Base-by-base conservation (phyloP, 805 yeast species). In the Starmerella scarabaei region DNA sequence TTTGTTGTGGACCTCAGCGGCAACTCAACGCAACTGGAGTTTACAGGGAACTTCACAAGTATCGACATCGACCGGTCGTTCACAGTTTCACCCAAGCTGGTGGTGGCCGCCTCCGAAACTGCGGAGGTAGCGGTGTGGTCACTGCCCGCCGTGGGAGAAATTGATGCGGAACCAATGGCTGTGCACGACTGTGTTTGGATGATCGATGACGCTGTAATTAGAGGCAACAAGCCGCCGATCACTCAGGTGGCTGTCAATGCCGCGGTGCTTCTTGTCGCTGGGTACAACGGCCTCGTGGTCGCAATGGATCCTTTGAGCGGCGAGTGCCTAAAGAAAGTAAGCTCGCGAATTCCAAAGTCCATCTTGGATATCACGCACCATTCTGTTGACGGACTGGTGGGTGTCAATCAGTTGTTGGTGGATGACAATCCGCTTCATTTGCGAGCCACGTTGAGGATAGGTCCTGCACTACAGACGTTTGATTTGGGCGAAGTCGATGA, bases 221-320 rank as follows among this genome's bases (percentile, higher is more conserved):
- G 26, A 7, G 26, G 26, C 15, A 35, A 28, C 5, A 37, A 40
- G 32, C 55, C 55, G 11, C 44, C 47, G 19, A 43, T 54, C 20
- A 49, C 57, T 2, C 46, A 51, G 9, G 34, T 57, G n/a, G 54
- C 60, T 2, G 20, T 55, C 30, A 57, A 57, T 37, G 43, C 60
- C 1, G 53, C 47, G 17, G 57, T 57, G 3, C 36, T 57, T 11
- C 47, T 56, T 9, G 43, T 51, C 11, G 54, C 54, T 2, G 54
- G 58, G 5, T 47, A 49, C 34, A 48, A 53, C 37, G 60, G 60
- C 21, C 42, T 50, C 4, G 50, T 53, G 1, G 30, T 43, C 4
- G 54, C 56, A n/a, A 38, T 43, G 30, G 59, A 57, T 23, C 39
- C 51, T 4, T 43, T 57, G 4, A 53, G 47, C 16, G 61, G 61